A percentile compares a stretch with the other conserved stretches of the same genome.
Evolutionary conservation across 768 basidiomycete genomes (phyloP).

Genomic region (Suillus occidentalis): DNA sequence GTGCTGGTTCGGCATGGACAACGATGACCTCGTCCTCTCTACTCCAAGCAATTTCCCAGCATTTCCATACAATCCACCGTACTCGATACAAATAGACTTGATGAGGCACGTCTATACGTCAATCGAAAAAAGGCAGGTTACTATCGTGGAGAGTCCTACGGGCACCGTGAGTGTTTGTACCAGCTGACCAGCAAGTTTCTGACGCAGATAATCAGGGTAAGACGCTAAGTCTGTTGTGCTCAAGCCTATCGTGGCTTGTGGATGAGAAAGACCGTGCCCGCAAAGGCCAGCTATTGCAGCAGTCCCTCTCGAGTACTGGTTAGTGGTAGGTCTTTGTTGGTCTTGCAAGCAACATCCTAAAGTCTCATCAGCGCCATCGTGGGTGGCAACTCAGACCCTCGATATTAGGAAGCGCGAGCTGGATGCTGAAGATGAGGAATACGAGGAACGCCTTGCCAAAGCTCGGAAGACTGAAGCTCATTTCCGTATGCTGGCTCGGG

Average conservation of each 20-base stretch:
- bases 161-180: conserved; percentile 62
- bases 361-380: conserved; percentile 53
- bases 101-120: conserved; percentile 86
- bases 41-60: conserved; percentile 70
- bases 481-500: conserved; percentile 52
- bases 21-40: conserved; percentile 39
- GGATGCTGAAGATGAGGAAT: conserved; percentile 65
- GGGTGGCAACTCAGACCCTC: conserved; percentile 74
- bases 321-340: conserved; percentile 6
- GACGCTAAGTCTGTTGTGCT: conserved; percentile 77
- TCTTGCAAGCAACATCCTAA: neutral
- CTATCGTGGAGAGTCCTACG: conserved; percentile 87
- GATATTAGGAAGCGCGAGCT: conserved; percentile 64
- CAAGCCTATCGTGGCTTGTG: conserved; percentile 71
- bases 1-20: conserved; percentile 12
- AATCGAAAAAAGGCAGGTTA: conserved; percentile 72
- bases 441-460: conserved; percentile 55
- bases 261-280: conserved; percentile 70
- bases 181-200: neutral
- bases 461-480: conserved; percentile 65
- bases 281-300: conserved; percentile 58
- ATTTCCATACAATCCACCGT: conserved; percentile 85
- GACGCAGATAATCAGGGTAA: conserved; percentile 62
- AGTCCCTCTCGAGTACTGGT: conserved; percentile 27
- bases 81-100: conserved; percentile 79